These are phyloP conservation scores for Senna siamea DNA, from an alignment of 306 rosid species.

Conservation along the genomic window DNA sequence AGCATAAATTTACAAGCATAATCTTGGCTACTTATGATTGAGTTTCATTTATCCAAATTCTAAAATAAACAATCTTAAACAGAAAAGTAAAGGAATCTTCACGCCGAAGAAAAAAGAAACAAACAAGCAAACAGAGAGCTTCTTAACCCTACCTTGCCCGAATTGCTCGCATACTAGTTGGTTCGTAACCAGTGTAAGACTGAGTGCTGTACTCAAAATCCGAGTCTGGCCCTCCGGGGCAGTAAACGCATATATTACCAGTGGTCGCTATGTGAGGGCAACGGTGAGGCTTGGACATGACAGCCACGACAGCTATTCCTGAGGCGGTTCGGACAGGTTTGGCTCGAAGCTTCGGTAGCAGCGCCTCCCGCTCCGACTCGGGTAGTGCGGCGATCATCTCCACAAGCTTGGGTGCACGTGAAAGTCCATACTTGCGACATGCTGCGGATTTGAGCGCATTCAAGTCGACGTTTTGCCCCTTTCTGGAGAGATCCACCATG, in stretches of 20 bases:
- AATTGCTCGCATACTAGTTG: slow-evolving; percentile 98
- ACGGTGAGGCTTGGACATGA: slow-evolving; percentile 96
- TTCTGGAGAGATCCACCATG: slow-evolving; percentile 88
- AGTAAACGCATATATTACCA: slow-evolving; percentile 92
- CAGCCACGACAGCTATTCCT: slow-evolving; percentile 95
- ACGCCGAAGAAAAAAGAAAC: not conserved
- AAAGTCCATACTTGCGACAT: slow-evolving; percentile 93
- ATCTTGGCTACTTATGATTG: not conserved
- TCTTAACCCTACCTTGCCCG: slow-evolving; percentile 73
- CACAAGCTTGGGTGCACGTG: slow-evolving; percentile 94
- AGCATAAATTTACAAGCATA: not conserved
- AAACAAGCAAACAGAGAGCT: not conserved
- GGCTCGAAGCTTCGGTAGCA: slow-evolving; percentile 92
- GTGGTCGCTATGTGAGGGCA: slow-evolving; percentile 98
- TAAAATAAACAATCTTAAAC: slow-evolving; percentile 5
- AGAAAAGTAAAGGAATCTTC: not conserved
- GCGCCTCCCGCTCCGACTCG: slow-evolving; percentile 79
- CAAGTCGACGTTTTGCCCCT: slow-evolving; percentile 85
- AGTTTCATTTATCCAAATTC: not conserved
- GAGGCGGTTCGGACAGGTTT: slow-evolving; percentile 96
- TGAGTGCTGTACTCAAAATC: slow-evolving; percentile 97
- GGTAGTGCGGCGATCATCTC: slow-evolving; percentile 97
- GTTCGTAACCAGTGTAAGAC: slow-evolving; percentile 98
- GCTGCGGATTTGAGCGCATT: slow-evolving; percentile 89
- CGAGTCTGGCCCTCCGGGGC: slow-evolving; percentile 98